These are phyloP conservation scores for Fomitopsis pinicola DNA, from an alignment of 1,284 basidiomycete genomes.

Conservation along the genomic window DNA sequence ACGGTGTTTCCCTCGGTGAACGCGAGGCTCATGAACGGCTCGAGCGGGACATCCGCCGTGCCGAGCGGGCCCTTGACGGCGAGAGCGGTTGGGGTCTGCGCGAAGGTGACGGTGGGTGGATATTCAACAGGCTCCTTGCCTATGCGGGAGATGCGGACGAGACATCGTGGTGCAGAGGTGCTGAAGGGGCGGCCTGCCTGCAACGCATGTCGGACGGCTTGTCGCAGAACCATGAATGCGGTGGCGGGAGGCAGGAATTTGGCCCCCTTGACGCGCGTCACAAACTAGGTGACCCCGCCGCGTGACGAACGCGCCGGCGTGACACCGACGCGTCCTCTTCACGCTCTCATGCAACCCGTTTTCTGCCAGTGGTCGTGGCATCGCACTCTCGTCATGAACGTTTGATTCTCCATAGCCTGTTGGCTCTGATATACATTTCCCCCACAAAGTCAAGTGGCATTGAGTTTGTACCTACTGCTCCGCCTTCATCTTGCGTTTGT, in stretches of 20 bases:
- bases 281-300: not conserved
- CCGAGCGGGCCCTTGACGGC: constrained; percentile 77
- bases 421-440: too few relatives aligned
- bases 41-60: constrained; percentile 61
- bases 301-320: not conserved
- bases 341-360: too few relatives aligned
- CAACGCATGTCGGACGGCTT: constrained; percentile 20
- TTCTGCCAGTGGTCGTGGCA: too few relatives aligned
- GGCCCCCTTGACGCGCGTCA: not conserved
- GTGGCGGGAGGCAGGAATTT: not conserved
- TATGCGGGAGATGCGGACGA: constrained; percentile 62
- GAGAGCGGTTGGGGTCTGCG: constrained; percentile 47
- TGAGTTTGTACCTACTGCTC: not conserved
- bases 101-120: constrained; percentile 64
- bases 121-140: constrained; percentile 76
- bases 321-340: not conserved
- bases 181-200: constrained; percentile 19
- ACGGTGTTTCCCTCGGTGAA: constrained; percentile 46
- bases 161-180: constrained; percentile 16
- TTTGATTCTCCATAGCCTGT: too few relatives aligned
- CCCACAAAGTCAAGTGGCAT: too few relatives aligned
- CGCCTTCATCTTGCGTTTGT: not conserved
- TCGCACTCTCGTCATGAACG: too few relatives aligned
- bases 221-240: constrained; percentile 26
- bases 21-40: constrained; percentile 64